Base-by-base conservation (phyloP, 2,329 filamentous ascomycete species). In the Dendryphion nanum region DNA sequence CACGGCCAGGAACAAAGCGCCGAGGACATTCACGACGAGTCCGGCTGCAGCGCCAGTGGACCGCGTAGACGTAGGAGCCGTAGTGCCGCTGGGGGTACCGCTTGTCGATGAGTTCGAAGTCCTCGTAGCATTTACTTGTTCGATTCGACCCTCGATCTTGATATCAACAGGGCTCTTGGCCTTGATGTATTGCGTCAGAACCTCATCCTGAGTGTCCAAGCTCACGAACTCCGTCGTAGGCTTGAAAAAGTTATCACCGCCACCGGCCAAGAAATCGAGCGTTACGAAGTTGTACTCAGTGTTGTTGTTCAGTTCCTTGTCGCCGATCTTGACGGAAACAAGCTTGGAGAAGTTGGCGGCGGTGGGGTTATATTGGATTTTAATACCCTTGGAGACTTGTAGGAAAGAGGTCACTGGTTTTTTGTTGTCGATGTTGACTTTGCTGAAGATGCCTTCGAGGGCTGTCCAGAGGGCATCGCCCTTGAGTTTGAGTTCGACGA, bases 201-300 rank as follows among this genome's bases (percentile, higher is more conserved):
- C 74, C 50, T 79, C 70, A 30, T 78, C 77, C 55, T 78, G 71
- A 1, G 70, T 72, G 18, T 79, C 76, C 3, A 80, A 66, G 5
- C 65, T 68, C 19, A 70, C 60, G 30, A 74, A 73, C n/a, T 69
- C 61, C 6, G 55, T 63, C 4, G 51, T 58, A 1, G 55, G 41
- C 18, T 51, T 50, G 48, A 81, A 72, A 53, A 83, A 77, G 52
- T 82, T 83, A 50, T 85, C 82, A 12, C 81, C 82, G 8, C 61
- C 61, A 3, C 72, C 72, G 1, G 79, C 78, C 0, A 85, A 47
- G 48, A 83, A 85, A 50, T 84, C 81, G 1, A 82, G 65, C 0
- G 81, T 84, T 13, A 81, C 76, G 15, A 85, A 59, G 8, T 69
- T 73, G 57, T 85, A 85, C 18, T 71, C 64, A 13, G 58, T 60